A percentile compares a stretch with the other conserved stretches of the same genome.
These are phyloP conservation scores for Termitomyces sp. DNA, from an alignment of 768 basidiomycete species.

Conservation along the genomic window DNA sequence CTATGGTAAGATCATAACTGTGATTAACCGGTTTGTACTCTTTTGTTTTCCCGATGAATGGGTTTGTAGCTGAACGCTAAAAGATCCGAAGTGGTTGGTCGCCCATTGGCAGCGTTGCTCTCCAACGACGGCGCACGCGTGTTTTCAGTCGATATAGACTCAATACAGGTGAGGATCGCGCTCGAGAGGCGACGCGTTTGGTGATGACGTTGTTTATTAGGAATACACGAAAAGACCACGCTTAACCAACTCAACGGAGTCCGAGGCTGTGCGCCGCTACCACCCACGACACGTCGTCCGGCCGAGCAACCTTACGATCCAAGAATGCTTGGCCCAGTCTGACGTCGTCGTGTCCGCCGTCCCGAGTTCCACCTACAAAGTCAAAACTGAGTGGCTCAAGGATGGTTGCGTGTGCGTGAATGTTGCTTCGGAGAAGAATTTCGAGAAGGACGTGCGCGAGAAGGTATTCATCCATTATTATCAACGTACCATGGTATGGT, in stretches of 20 bases:
- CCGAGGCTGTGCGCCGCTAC: constrained; percentile 46
- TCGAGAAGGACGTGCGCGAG: constrained; percentile 87
- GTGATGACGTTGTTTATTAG: constrained; percentile 16
- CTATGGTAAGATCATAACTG: constrained; percentile 87
- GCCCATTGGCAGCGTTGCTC: constrained; percentile 92
- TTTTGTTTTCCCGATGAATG: background rate
- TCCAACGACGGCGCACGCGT: constrained; percentile 97
- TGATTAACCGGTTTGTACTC: constrained; percentile 79
- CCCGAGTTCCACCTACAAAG: constrained; percentile 77
- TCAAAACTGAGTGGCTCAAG: constrained; percentile 86
- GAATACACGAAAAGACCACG: constrained; percentile 94
- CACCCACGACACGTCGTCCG: constrained; percentile 83
- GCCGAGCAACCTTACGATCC: constrained; percentile 59
- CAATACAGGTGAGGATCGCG: constrained; percentile 60
- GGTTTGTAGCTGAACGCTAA: constrained; percentile 6
- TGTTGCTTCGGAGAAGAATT: constrained; percentile 94
- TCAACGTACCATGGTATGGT: background rate
- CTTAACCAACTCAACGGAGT: constrained; percentile 27
- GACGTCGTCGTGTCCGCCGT: constrained; percentile 97
- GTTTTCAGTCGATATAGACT: constrained; percentile 92
- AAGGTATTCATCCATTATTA: constrained; percentile 48
- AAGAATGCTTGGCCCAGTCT: constrained; percentile 77
- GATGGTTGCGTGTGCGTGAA: constrained; percentile 94
- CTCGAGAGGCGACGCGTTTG: background rate
- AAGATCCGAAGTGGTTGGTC: constrained; percentile 94